A percentile compares a stretch with the other conserved stretches of the same genome.
These are phyloP conservation scores for Babesia gibsoni DNA, from an alignment of 169 alveolate genomes.

Conservation along the genomic window DNA sequence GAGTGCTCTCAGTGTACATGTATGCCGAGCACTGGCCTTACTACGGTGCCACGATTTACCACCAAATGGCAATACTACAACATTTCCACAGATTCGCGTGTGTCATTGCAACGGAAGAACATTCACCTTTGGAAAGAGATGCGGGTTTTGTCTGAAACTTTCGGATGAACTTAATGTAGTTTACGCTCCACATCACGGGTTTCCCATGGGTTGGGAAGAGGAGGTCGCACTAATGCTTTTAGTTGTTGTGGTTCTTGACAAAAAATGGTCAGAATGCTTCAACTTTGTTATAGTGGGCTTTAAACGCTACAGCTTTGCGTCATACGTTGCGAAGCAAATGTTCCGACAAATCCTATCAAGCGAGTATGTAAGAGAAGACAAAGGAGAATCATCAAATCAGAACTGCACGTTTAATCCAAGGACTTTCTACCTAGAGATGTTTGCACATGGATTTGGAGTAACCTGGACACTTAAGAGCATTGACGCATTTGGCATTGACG, in stretches of 20 bases:
- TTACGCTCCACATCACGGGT: not conserved
- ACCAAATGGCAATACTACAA: not conserved
- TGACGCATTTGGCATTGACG: not conserved
- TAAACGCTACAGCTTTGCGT: conserved; percentile 21
- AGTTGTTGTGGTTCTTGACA: conserved; percentile 28
- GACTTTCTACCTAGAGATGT: conserved; percentile 32
- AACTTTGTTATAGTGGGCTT: conserved; percentile 5
- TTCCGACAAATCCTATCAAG: conserved; percentile 18
- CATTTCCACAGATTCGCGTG: conserved; percentile 20
- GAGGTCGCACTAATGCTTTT: conserved; percentile 41
- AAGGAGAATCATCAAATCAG: not conserved
- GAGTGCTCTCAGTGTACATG: conserved; percentile 28
- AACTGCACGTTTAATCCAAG: conserved; percentile 14
- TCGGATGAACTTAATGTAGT: conserved; percentile 7
- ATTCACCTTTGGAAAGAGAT: conserved; percentile 43
- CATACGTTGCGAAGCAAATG: conserved; percentile 49
- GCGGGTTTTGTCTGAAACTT: conserved; percentile 14
- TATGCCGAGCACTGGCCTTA: conserved; percentile 41
- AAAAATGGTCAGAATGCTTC: conserved; percentile 10
- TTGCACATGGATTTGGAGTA: conserved; percentile 44
- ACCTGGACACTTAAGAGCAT: conserved; percentile 34
- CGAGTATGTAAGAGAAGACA: not conserved
- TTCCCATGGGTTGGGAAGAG: conserved; percentile 24
- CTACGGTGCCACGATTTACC: not conserved
- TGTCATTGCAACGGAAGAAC: conserved; percentile 45